Base-by-base conservation (phyloP, 768 basidiomycete genomes). In the Chiua virens region DNA sequence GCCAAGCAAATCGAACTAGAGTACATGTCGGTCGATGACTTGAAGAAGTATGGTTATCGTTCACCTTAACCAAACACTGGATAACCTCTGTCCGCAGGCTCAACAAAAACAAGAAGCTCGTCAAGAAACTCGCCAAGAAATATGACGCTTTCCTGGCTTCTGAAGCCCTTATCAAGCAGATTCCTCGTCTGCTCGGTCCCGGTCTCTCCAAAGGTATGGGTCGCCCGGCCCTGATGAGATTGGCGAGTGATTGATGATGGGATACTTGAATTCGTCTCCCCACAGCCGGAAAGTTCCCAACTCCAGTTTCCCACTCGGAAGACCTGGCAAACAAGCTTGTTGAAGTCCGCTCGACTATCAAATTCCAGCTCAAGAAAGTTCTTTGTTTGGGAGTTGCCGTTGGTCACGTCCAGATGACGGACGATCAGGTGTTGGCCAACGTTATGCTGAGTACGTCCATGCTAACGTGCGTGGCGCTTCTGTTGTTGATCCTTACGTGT, bases 101-200 rank as follows among this genome's bases (percentile, higher is more conserved):
- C 59, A 97, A 96, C 87, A 96, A 97, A 80, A 99, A 98, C 85
- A 98, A 99, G 82, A 99, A 99, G 79, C 91, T 99, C 56, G 97
- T 98, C 69, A 99, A 98, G 83, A 97, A 97, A 79, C 90, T 98
- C 62, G 96, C 96, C 60, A 98, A 98, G 82, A 98, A 98, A 73
- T 95, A 98, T 78, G 95, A 99, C 64, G 94, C 96, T 53, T 99
- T 99, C 87, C 78, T 99, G 60, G 84, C 96, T 32, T 98, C 97
- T 52, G 97, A 99, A 73, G 77, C 92, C 54, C 82, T 99, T 61
- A 98, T 99, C 82, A 98, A 97, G 82, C 96, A 98, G 78, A 98
- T 99, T 55, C 97, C 97, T 61, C 96, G 97, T 95, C 85, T 98
- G 47, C 86, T 99, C 55, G 97, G 97, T 54, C 97, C 97, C 64